Conservation (phyloP, 805 yeast genomes). For the Dipodascopsis uninucleata region DNA sequence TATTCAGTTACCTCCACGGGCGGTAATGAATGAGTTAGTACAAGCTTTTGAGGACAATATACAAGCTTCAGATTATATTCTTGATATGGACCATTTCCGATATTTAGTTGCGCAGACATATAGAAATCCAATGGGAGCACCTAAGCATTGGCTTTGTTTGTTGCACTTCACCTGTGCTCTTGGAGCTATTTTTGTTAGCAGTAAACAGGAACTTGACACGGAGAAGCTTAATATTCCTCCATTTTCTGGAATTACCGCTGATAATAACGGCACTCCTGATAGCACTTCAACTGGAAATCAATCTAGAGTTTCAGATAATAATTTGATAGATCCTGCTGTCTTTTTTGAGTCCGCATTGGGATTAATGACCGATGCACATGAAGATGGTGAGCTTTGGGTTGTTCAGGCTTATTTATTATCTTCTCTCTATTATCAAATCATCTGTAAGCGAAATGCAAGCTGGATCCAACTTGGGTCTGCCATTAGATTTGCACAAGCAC, state of each 20-base stretch:
- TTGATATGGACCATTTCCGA: conserved; percentile 39
- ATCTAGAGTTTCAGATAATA: neutral
- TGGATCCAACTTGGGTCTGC: conserved; percentile 46
- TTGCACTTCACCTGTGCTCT: conserved; percentile 43
- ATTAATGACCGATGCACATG: conserved; percentile 36
- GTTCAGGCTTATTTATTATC: conserved; percentile 43
- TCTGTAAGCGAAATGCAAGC: conserved; percentile 41
- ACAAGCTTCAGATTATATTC: conserved; percentile 42
- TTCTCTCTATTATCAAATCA: conserved; percentile 42
- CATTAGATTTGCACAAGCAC: conserved; percentile 45
- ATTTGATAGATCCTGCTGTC: conserved; percentile 31
- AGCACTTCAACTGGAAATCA: neutral
- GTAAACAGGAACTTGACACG: conserved; percentile 32
- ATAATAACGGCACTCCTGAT: neutral
- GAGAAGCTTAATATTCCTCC: conserved; percentile 30
- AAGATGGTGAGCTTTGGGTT: conserved; percentile 44
- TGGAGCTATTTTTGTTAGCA: conserved; percentile 41
- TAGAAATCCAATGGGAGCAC: conserved; percentile 33
- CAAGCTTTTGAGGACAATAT: conserved; percentile 40
- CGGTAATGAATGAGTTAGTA: conserved; percentile 36
- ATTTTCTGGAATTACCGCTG: conserved; percentile 3
- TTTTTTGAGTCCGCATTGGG: conserved; percentile 41
- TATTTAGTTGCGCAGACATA: conserved; percentile 37
- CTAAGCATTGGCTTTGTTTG: conserved; percentile 36
- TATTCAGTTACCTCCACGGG: conserved; percentile 35